Percentiles rank a stretch among this genome's conserved stretches.
Conservation (phyloP, 345 rosid genomes). For the Jatropha curcas region DNA sequence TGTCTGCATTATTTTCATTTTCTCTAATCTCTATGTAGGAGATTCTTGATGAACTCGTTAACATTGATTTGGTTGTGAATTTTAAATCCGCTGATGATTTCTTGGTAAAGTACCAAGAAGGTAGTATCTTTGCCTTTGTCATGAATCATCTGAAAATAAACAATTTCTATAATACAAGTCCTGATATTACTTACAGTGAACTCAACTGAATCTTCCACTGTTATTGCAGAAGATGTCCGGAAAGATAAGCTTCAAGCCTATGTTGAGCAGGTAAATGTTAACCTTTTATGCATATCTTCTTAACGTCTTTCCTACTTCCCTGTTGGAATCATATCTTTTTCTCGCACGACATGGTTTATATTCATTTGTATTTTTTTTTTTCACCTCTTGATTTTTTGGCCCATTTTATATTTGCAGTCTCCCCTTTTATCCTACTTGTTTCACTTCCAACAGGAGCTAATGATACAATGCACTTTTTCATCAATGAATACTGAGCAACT, state of each 20-base stretch:
- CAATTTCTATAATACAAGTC: background rate
- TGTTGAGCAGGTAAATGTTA: slow-evolving; percentile 16
- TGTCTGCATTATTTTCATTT: background rate
- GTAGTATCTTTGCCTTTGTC: slow-evolving; percentile 4
- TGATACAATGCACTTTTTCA: background rate
- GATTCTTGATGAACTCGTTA: slow-evolving; percentile 31
- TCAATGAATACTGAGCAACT: background rate
- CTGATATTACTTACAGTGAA: background rate
- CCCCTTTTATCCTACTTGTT: background rate
- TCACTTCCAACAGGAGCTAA: background rate
- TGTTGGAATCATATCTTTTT: background rate
- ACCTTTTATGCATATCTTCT: background rate
- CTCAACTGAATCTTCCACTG: background rate
- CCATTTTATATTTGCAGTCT: background rate
- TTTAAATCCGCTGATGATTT: slow-evolving; percentile 19
- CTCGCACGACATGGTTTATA: background rate
- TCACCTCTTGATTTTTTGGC: background rate
- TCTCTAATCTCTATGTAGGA: slow-evolving; percentile 17
- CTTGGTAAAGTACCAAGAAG: slow-evolving; percentile 14
- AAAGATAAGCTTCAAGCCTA: slow-evolving; percentile 16
- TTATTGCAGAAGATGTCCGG: slow-evolving; percentile 20
- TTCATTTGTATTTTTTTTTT: too few species aligned
- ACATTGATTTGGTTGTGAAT: slow-evolving; percentile 32
- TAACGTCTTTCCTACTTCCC: background rate
- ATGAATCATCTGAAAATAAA: background rate